phyloP scores from a whole-genome alignment of 495 filamentous ascomycete genomes.

The Neurospora sp. region DNA sequence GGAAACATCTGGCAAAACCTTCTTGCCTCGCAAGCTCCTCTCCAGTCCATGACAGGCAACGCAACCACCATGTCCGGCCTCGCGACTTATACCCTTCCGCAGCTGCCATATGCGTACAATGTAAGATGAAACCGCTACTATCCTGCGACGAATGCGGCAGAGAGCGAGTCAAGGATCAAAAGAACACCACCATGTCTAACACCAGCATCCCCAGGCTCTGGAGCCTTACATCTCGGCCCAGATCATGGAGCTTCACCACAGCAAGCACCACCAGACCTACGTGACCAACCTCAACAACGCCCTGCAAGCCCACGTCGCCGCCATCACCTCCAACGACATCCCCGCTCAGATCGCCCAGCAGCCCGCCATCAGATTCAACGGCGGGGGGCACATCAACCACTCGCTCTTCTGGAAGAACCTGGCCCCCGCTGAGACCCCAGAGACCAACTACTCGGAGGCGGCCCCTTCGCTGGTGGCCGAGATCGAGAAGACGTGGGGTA shows the following conservation, averaged over 20 bases:
- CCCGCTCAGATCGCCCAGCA: constrained; percentile 63
- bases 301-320: constrained; percentile 41
- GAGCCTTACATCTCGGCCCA: constrained; percentile 84
- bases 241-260: constrained; percentile 88
- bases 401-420: constrained; percentile 90
- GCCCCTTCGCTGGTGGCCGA: constrained; percentile 49
- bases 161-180: background rate
- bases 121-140: constrained; percentile 18
- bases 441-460: constrained; percentile 48
- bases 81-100: constrained; percentile 27
- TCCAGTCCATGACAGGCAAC: constrained; percentile 14
- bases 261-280: constrained; percentile 64
- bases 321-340: constrained; percentile 35
- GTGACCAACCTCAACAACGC: constrained; percentile 60
- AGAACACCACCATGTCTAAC: background rate
- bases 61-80: constrained; percentile 18
- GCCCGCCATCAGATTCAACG: constrained; percentile 79
- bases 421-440: constrained; percentile 55
- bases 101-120: constrained; percentile 36
- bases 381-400: constrained; percentile 89
- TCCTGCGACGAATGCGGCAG: background rate
- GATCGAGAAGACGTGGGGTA: constrained; percentile 56
- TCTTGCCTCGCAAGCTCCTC: constrained; percentile 16
- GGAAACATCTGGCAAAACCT: constrained; percentile 19
- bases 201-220: constrained; percentile 43